phyloP scores from a whole-genome alignment of 257 asterid genomes.

The Agastache rugosa region DNA sequence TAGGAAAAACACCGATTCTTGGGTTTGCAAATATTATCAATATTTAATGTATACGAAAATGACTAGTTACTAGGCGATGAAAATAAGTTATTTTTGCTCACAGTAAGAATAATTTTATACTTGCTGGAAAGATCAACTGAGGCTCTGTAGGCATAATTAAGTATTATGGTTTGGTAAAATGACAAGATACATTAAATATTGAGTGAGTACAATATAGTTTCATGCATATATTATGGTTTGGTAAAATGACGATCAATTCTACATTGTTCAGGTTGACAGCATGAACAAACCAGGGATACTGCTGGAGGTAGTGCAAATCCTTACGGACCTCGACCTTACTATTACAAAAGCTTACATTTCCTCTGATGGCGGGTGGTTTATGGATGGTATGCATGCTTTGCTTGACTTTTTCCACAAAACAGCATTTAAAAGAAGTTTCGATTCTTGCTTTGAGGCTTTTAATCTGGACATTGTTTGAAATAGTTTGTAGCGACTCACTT shows the following conservation, averaged over 20 bases:
- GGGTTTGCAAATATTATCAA: neutral
- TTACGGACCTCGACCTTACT: conserved; percentile 88
- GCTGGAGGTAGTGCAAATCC: conserved; percentile 96
- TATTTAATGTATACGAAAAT: neutral
- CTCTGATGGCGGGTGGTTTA: conserved; percentile 99
- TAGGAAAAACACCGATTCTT: neutral
- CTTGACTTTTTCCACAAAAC: conserved; percentile 14
- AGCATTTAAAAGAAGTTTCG: conserved; percentile 2
- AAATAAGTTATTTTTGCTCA: neutral
- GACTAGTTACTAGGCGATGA: neutral
- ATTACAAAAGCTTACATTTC: conserved; percentile 96
- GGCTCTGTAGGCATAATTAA: neutral
- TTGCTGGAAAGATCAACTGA: neutral
- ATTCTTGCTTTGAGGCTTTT: conserved; percentile 4
- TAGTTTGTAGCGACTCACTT: neutral
- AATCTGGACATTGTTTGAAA: conserved; percentile 11
- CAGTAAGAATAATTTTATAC: neutral
- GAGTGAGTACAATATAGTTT: neutral
- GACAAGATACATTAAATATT: no score
- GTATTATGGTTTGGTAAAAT: no score
- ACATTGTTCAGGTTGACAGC: conserved; percentile 81
- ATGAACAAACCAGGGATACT: conserved; percentile 96
- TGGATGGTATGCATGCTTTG: conserved; percentile 74
- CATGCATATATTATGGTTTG: neutral
- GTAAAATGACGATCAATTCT: conserved; percentile 28